Conservation (phyloP, 257 asterid species). For the Salvia splendens region DNA sequence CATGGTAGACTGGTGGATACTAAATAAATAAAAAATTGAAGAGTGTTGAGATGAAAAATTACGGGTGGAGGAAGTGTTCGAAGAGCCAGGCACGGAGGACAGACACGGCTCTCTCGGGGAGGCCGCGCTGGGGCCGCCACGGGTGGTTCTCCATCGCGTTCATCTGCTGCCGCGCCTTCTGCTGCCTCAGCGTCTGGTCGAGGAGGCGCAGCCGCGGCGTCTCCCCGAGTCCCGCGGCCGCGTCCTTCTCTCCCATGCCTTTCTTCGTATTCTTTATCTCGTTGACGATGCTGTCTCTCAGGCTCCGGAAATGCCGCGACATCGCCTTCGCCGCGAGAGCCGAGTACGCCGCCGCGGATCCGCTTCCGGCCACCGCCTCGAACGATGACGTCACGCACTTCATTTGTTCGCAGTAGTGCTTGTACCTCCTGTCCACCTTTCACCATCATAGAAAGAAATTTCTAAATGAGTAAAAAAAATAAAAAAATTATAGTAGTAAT, state of each 20-base stretch:
- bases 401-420: conserved; percentile 88
- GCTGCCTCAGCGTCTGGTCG: conserved; percentile 82
- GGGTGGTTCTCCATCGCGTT: conserved; percentile 80
- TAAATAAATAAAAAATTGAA: not conserved
- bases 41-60: conserved; percentile 14
- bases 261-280: conserved; percentile 65
- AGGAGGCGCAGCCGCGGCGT: conserved; percentile 73
- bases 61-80: conserved; percentile 98
- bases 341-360: conserved; percentile 69
- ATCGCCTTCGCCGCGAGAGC: conserved; percentile 74
- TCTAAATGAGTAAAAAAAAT: too few relatives aligned
- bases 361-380: conserved; percentile 76
- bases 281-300: conserved; percentile 63
- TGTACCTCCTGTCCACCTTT: conserved; percentile 96
- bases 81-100: conserved; percentile 88
- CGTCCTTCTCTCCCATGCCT: conserved; percentile 74
- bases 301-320: conserved; percentile 81
- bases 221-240: conserved; percentile 61
- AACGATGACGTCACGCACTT: conserved; percentile 63
- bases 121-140: conserved; percentile 89
- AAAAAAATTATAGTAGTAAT: too few relatives aligned
- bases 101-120: conserved; percentile 83
- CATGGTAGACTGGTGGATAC: conserved; percentile 37
- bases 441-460: too few relatives aligned
- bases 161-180: conserved; percentile 75